Evolutionary conservation across 2,329 filamentous ascomycete species (phyloP).

Genomic region (Teratosphaeria epicoccoides): DNA sequence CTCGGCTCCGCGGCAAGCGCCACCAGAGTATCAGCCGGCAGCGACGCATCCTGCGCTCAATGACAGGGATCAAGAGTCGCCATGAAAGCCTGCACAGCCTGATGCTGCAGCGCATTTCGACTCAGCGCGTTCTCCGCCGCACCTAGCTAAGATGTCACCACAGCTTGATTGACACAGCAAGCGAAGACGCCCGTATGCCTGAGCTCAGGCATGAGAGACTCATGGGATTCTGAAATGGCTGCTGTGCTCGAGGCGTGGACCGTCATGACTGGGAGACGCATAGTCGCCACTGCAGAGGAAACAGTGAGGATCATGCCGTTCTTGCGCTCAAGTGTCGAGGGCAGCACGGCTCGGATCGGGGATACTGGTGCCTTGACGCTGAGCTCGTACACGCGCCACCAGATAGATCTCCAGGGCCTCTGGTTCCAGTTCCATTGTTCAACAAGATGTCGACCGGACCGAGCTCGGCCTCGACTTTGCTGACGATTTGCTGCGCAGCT

Average conservation of each 20-base stretch:
- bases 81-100: slow-evolving; percentile 6
- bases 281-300: slow-evolving; percentile 6
- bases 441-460: slow-evolving; percentile 12
- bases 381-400: slow-evolving; percentile 18
- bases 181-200: slow-evolving; percentile 10
- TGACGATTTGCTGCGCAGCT: slow-evolving; percentile 9
- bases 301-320: slow-evolving; percentile 11
- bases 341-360: slow-evolving; percentile 15
- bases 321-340: slow-evolving; percentile 12
- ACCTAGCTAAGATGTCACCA: slow-evolving; percentile 11
- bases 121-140: slow-evolving; percentile 10
- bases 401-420: slow-evolving; percentile 15
- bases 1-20: slow-evolving; percentile 11
- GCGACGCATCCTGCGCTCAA: slow-evolving; percentile 8
- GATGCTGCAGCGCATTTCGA: slow-evolving; percentile 7
- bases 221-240: slow-evolving; percentile 18
- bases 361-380: slow-evolving; percentile 15
- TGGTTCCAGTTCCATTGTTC: slow-evolving; percentile 10
- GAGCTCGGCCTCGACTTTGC: slow-evolving; percentile 8
- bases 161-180: slow-evolving; percentile 13
- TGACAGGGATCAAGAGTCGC: neutral
- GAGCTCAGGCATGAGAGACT: slow-evolving; percentile 11
- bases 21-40: slow-evolving; percentile 12
- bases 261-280: slow-evolving; percentile 13
- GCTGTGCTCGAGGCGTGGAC: slow-evolving; percentile 17